Evolutionary conservation across 768 basidiomycete genomes (phyloP).

Genomic region (Fomitopsis serialis): DNA sequence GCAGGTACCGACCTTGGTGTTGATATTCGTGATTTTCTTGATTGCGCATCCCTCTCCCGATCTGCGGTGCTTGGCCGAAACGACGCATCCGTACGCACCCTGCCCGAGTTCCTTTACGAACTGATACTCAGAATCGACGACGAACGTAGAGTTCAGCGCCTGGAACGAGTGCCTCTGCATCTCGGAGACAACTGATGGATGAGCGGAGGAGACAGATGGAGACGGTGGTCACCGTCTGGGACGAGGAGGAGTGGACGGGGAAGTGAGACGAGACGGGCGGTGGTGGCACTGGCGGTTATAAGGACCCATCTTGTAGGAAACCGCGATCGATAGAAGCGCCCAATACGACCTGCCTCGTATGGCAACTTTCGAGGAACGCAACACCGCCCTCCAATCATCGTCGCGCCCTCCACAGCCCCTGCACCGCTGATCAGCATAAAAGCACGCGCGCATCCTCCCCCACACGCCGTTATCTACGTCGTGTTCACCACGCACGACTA

Average conservation of each 20-base stretch:
- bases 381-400: not conserved
- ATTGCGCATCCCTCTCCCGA: slow-evolving; percentile 90
- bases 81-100: slow-evolving; percentile 92
- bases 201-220: not conserved
- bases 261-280: not conserved
- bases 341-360: not conserved
- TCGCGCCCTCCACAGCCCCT: not conserved
- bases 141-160: slow-evolving; percentile 80
- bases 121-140: slow-evolving; percentile 85
- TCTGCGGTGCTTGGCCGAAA: slow-evolving; percentile 76
- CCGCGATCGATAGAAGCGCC: not conserved
- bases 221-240: not conserved
- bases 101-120: slow-evolving; percentile 97
- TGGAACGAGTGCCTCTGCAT: slow-evolving; percentile 79
- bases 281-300: not conserved
- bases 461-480: too few relatives aligned
- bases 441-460: not conserved
- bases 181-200: slow-evolving; percentile 9
- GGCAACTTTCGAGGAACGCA: not conserved
- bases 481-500: too few relatives aligned
- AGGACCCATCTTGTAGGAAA: not conserved
- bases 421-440: not conserved
- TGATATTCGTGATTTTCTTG: slow-evolving; percentile 95
- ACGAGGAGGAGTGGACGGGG: not conserved
- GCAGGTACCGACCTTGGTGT: slow-evolving; percentile 59